Conservation (phyloP, 2,329 filamentous ascomycete genomes). For the Phaeoacremonium minimum region DNA sequence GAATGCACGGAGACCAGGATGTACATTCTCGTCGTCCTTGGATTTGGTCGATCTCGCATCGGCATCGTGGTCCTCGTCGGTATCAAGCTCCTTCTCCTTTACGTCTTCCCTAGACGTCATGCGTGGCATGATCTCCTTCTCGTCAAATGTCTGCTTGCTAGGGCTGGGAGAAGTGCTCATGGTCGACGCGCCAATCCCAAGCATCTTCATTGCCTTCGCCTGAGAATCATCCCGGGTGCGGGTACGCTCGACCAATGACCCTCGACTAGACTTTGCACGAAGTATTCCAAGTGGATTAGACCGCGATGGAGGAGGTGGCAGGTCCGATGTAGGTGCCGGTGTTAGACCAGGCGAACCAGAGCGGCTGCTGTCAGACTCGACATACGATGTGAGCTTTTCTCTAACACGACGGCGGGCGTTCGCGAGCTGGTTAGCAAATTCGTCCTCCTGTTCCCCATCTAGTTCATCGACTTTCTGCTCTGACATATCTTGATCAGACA, state of each 20-base stretch:
- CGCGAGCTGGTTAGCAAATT: slow-evolving; percentile 70
- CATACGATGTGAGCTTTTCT: slow-evolving; percentile 67
- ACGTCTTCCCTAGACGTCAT: too few species aligned
- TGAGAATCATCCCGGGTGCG: slow-evolving; percentile 33
- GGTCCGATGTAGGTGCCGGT: slow-evolving; percentile 26
- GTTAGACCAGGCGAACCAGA: slow-evolving; percentile 35
- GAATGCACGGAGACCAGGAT: slow-evolving; percentile 52
- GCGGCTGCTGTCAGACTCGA: slow-evolving; percentile 54
- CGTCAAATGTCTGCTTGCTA: slow-evolving; percentile 29
- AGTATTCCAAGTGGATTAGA: slow-evolving; percentile 61
- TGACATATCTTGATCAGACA: too few species aligned
- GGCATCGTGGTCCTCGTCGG: slow-evolving; percentile 10
- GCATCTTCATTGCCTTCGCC: slow-evolving; percentile 57
- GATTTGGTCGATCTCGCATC: slow-evolving; percentile 5
- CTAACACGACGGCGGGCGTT: slow-evolving; percentile 67
- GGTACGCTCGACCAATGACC: slow-evolving; percentile 32
- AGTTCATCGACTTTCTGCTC: too few species aligned
- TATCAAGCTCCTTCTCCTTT: too few species aligned
- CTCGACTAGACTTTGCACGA: slow-evolving; percentile 58
- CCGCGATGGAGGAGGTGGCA: slow-evolving; percentile 24
- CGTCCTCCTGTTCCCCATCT: slow-evolving; percentile 51
- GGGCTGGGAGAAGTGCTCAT: slow-evolving; percentile 35
- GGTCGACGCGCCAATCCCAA: slow-evolving; percentile 46
- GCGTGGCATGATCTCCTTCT: slow-evolving; percentile 20
- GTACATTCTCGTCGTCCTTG: slow-evolving; percentile 32